Conservation (phyloP, 768 basidiomycete genomes). For the Tulasnella sp. region DNA sequence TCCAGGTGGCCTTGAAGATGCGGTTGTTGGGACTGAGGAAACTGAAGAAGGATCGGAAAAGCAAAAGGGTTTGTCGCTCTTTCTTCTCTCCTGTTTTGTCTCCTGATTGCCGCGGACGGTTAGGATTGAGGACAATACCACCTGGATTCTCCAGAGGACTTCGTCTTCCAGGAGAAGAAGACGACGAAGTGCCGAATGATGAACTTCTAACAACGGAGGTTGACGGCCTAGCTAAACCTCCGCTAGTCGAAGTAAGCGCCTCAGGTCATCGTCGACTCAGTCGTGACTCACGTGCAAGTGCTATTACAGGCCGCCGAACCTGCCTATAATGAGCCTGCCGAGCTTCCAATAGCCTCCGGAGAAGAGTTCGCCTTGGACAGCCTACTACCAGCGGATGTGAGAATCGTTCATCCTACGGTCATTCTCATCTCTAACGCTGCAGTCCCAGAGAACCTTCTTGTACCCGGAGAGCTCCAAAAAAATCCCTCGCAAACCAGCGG, state of each 20-base stretch:
- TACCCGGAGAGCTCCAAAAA: constrained; percentile 36
- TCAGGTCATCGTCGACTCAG: constrained; percentile 5
- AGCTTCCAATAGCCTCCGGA: background rate
- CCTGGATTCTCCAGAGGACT: constrained; percentile 16
- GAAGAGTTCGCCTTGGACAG: constrained; percentile 53
- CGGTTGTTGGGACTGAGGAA: constrained; percentile 25
- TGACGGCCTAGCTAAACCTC: background rate
- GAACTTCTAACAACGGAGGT: background rate
- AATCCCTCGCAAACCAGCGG: constrained; percentile 25
- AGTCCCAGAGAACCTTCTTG: constrained; percentile 43
- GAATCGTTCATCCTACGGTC: constrained; percentile 3
- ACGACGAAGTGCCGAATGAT: constrained; percentile 19
- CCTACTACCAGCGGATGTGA: constrained; percentile 45
- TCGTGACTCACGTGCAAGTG: constrained; percentile 22
- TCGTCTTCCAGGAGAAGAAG: constrained; percentile 6
- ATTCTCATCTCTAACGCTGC: background rate
- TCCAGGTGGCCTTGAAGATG: constrained; percentile 83
- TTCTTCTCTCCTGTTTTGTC: background rate
- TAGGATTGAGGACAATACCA: constrained; percentile 11
- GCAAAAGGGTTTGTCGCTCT: background rate
- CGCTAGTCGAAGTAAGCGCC: background rate
- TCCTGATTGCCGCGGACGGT: background rate
- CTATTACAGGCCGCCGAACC: constrained; percentile 18
- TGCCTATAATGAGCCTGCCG: constrained; percentile 17
- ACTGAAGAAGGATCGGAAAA: background rate